Conservation (phyloP, 2,329 filamentous ascomycete species). For the Didymella keratinophila region DNA sequence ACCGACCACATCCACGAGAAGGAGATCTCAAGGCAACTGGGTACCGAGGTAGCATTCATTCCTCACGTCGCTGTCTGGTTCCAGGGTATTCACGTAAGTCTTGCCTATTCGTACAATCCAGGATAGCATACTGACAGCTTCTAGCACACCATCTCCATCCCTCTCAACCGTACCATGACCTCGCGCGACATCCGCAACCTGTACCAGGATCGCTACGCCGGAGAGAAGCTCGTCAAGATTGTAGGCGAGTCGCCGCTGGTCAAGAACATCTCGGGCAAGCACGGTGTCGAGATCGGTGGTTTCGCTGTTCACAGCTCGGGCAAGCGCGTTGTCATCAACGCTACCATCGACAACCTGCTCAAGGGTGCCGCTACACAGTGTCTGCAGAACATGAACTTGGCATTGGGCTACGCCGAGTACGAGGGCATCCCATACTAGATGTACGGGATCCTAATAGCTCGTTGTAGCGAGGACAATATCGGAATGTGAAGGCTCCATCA, state of each 20-base stretch:
- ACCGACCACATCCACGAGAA: slow-evolving; percentile 95
- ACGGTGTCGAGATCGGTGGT: slow-evolving; percentile 91
- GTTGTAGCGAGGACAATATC: slow-evolving; percentile 1
- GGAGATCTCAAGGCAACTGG: slow-evolving; percentile 84
- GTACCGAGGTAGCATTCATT: slow-evolving; percentile 78
- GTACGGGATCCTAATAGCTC: slow-evolving; percentile 1
- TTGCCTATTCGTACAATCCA: neutral
- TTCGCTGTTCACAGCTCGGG: slow-evolving; percentile 92
- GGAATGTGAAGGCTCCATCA: slow-evolving; percentile 9
- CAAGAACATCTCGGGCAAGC: slow-evolving; percentile 82
- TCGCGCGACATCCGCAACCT: slow-evolving; percentile 91
- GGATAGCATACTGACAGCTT: slow-evolving; percentile 5
- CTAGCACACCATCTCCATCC: slow-evolving; percentile 86
- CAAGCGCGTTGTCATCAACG: slow-evolving; percentile 92
- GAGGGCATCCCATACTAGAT: slow-evolving; percentile 75
- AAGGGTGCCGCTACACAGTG: slow-evolving; percentile 95
- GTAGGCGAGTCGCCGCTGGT: slow-evolving; percentile 87
- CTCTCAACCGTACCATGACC: slow-evolving; percentile 84
- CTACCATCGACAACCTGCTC: slow-evolving; percentile 90
- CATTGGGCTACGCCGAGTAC: slow-evolving; percentile 87
- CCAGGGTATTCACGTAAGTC: slow-evolving; percentile 79
- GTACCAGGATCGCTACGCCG: slow-evolving; percentile 95
- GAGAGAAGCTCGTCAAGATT: slow-evolving; percentile 93
- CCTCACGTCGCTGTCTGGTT: slow-evolving; percentile 98
- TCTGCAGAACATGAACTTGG: slow-evolving; percentile 93